Percentiles rank a stretch among this genome's conserved stretches.
phyloP scores from a whole-genome alignment of 2,329 filamentous ascomycete species.

The Onygena corvina region DNA sequence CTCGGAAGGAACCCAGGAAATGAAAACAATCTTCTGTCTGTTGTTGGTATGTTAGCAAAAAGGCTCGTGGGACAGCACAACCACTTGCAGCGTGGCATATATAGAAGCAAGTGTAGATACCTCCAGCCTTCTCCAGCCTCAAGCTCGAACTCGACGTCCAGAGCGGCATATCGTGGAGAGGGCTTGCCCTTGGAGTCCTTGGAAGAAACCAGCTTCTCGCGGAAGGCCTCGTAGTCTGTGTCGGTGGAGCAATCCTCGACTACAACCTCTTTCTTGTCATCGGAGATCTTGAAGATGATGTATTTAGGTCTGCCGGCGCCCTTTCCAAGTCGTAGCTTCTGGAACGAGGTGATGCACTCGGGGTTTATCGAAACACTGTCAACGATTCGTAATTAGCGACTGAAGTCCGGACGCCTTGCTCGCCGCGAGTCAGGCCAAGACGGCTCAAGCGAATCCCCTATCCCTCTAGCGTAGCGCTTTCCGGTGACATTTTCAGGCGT shows the following conservation, averaged over 20 bases:
- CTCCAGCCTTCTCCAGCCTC: conserved; percentile 38
- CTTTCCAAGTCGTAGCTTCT: conserved; percentile 37
- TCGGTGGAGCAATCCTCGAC: conserved; percentile 37
- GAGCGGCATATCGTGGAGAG: conserved; percentile 39
- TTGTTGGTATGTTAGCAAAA: conserved; percentile 4
- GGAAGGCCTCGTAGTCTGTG: conserved; percentile 38
- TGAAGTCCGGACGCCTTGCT: too few relatives aligned
- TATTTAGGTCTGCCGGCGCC: conserved; percentile 32
- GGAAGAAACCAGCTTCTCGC: conserved; percentile 33
- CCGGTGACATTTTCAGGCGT: too few relatives aligned
- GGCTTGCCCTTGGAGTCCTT: conserved; percentile 34
- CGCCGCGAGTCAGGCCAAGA: too few relatives aligned
- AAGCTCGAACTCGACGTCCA: conserved; percentile 41
- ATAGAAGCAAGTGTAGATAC: conserved; percentile 20
- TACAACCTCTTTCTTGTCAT: conserved; percentile 40
- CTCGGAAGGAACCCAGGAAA: conserved; percentile 36
- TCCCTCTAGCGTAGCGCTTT: too few relatives aligned
- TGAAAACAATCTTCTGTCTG: conserved; percentile 42
- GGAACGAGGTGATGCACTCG: conserved; percentile 38
- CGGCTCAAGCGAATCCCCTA: too few relatives aligned
- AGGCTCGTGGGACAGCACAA: not conserved
- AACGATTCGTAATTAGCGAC: not conserved
- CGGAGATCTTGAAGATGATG: conserved; percentile 43
- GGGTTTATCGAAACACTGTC: conserved; percentile 36
- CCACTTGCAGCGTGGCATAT: not conserved